Conservation (phyloP, 176 grass and related monocot genomes). For the Themeda triandra region DNA sequence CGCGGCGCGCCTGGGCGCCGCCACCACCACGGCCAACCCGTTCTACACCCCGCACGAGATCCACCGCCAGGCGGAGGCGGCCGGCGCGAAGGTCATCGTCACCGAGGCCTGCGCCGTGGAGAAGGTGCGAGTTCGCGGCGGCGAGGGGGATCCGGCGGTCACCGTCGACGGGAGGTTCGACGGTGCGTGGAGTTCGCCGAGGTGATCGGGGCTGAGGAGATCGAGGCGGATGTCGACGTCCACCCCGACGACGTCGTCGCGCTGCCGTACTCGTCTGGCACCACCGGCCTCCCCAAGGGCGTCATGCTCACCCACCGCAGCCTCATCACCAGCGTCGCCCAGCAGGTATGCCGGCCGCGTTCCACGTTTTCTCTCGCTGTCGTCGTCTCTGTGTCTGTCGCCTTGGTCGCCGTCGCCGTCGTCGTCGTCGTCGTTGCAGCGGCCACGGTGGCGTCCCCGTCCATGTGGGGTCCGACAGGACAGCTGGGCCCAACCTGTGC, state of each 20-base stretch:
- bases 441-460: not conserved
- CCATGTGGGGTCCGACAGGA: no score
- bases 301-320: conserved; percentile 98
- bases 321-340: conserved; percentile 88
- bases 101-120: conserved; percentile 81
- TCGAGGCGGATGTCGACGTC: conserved; percentile 37
- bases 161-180: conserved; percentile 55
- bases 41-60: conserved; percentile 77
- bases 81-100: conserved; percentile 54
- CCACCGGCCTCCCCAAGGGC: conserved; percentile 84
- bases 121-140: conserved; percentile 51
- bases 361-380: not conserved
- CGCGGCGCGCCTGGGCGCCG: conserved; percentile 50
- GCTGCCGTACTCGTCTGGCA: conserved; percentile 80
- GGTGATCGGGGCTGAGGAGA: conserved; percentile 37
- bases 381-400: no score
- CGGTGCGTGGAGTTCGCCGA: conserved; percentile 57
- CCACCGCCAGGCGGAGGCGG: conserved; percentile 60
- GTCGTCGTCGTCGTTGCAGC: not conserved
- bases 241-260: conserved; percentile 75
- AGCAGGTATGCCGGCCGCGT: conserved; percentile 39
- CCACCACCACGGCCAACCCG: conserved; percentile 72
- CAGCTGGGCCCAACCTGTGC: not conserved
- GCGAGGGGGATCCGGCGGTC: conserved; percentile 33
- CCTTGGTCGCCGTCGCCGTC: no score